Conservation (phyloP, 2,329 filamentous ascomycete genomes). For the Clarireedia monteithiana region DNA sequence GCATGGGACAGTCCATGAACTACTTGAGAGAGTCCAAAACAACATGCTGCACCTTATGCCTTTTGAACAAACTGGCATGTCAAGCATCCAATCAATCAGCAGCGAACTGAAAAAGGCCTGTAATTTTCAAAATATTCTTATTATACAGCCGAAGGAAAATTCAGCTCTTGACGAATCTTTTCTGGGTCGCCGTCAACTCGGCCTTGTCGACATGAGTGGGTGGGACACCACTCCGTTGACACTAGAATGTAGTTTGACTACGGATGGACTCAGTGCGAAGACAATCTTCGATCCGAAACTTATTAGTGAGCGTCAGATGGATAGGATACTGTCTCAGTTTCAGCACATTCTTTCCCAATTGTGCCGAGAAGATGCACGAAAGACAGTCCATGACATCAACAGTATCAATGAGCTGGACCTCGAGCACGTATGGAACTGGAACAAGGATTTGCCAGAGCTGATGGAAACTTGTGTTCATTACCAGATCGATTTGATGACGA, state of each 20-base stretch:
- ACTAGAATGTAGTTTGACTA: background rate
- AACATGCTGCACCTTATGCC: slow-evolving; percentile 31
- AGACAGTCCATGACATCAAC: background rate
- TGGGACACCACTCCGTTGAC: slow-evolving; percentile 2
- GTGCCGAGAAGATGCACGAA: background rate
- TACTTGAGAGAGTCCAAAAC: background rate
- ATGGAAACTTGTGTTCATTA: slow-evolving; percentile 19
- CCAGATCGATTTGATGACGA: slow-evolving; percentile 7
- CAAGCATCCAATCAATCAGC: slow-evolving; percentile 16
- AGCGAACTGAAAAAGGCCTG: slow-evolving; percentile 12
- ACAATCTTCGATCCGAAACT: background rate
- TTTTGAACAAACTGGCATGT: slow-evolving; percentile 38
- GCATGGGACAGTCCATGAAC: background rate
- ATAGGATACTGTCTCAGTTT: background rate
- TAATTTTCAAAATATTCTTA: slow-evolving; percentile 18
- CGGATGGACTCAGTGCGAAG: background rate
- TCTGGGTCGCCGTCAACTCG: background rate
- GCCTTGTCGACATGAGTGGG: background rate
- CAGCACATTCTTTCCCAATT: background rate
- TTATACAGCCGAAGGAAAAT: slow-evolving; percentile 14
- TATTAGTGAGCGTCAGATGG: background rate
- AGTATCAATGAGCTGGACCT: slow-evolving; percentile 7
- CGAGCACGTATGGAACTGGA: slow-evolving; percentile 11
- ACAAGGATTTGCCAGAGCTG: slow-evolving; percentile 9
- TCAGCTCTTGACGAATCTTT: background rate